phyloP scores from a whole-genome alignment of 2,329 filamentous ascomycete species.

The Phoma herbarum region DNA sequence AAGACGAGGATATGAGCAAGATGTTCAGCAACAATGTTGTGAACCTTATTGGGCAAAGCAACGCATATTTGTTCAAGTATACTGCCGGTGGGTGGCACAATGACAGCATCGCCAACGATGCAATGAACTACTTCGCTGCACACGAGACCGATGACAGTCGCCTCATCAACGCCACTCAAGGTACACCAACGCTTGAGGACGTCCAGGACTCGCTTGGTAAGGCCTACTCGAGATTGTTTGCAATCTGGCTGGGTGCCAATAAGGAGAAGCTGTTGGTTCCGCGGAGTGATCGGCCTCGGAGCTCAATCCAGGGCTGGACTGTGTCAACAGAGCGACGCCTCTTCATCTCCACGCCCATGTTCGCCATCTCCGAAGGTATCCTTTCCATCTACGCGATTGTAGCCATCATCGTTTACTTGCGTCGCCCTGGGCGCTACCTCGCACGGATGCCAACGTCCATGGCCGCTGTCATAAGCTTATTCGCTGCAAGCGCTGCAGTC shows the following conservation, averaged over 20 bases:
- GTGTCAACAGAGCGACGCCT: constrained; percentile 49
- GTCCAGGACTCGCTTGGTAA: constrained; percentile 32
- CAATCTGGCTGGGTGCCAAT: constrained; percentile 57
- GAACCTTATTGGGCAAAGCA: constrained; percentile 39
- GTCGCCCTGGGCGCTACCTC: constrained; percentile 54
- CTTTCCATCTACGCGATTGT: constrained; percentile 56
- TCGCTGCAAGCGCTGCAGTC: constrained; percentile 58
- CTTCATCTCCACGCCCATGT: constrained; percentile 59
- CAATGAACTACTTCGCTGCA: constrained; percentile 59
- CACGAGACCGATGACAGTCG: constrained; percentile 37
- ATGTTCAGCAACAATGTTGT: constrained; percentile 36
- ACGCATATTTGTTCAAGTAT: constrained; percentile 31
- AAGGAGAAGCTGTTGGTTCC: constrained; percentile 50
- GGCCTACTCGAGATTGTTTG: constrained; percentile 54
- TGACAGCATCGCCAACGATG: constrained; percentile 55
- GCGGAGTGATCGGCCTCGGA: too few relatives aligned
- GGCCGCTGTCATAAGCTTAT: constrained; percentile 57
- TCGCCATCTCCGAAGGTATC: constrained; percentile 55
- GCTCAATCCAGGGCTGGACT: background rate
- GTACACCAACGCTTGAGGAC: constrained; percentile 45
- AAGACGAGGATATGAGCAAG: too few relatives aligned
- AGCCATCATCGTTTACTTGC: constrained; percentile 53
- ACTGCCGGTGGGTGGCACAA: constrained; percentile 57
- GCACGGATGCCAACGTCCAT: constrained; percentile 61
- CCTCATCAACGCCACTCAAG: constrained; percentile 49